A percentile compares a stretch with the other conserved stretches of the same genome.
These are phyloP conservation scores for Volvariella surrecta DNA, from an alignment of 1,284 basidiomycete species.

Conservation along the genomic window DNA sequence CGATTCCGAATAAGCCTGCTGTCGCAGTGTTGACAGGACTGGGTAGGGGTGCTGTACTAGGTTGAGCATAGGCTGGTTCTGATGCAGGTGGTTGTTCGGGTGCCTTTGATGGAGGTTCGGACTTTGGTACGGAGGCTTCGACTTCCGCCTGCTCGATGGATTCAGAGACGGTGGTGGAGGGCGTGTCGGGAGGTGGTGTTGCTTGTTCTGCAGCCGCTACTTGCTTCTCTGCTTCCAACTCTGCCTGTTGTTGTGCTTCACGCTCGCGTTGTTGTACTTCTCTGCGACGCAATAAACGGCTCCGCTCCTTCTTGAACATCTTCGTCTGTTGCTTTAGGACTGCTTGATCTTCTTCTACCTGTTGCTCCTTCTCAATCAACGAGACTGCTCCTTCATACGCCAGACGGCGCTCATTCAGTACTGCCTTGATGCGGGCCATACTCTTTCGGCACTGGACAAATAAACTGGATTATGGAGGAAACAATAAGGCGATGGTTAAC, in stretches of 20 bases:
- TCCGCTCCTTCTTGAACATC: conserved; percentile 15
- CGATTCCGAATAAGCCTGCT: conserved; percentile 14
- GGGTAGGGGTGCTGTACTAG: conserved; percentile 3
- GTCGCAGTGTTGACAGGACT: conserved; percentile 12
- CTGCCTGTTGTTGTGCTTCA: conserved; percentile 1
- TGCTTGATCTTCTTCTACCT: conserved; percentile 21
- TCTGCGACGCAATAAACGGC: no score
- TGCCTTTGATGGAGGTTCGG: neutral
- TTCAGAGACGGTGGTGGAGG: neutral
- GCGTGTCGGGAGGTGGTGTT: neutral
- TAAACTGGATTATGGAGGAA: conserved; percentile 5
- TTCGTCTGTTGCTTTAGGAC: conserved; percentile 20
- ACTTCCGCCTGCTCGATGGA: neutral
- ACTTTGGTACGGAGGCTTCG: neutral
- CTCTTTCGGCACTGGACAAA: conserved; percentile 75
- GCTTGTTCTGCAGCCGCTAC: conserved; percentile 4
- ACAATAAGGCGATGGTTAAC: conserved; percentile 11
- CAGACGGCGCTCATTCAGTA: conserved; percentile 86
- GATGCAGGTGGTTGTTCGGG: neutral
- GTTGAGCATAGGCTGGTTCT: neutral
- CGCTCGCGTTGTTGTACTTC: no score
- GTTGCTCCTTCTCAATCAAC: conserved; percentile 30
- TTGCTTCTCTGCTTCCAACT: conserved; percentile 7
- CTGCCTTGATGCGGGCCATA: conserved; percentile 95
- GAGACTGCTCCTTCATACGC: conserved; percentile 65